Evolutionary conservation across 108 stramenopile species (phyloP), one percentile per base, ranked within the genome.

Genomic region (Ochromonas danica): DNA sequence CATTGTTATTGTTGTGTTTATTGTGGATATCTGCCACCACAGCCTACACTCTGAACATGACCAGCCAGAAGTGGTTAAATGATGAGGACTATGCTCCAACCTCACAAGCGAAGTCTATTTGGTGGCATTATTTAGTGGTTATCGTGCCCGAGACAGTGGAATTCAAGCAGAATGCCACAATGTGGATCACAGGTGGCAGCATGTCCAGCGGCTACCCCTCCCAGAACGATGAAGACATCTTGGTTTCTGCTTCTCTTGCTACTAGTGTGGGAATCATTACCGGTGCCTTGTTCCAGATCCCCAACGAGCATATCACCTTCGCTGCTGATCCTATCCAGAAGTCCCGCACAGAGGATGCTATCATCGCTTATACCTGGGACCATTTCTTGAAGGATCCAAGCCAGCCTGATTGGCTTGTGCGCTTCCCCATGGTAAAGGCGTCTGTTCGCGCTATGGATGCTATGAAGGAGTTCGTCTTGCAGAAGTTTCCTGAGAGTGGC

Each of bases 351-450:
- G 83, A 84, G 62, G 83, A 84, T 79, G 79, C 78, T 45, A 78
- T 78, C 14, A 78, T 84, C 28, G 83, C 83, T 0, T 84, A 42
- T 38, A 84, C 83, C 57, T 84, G 83, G 83, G 43, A 28, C 41
- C 61, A 80, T 33, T 43, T 80, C 71, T 41, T 80, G 3, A 61
- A 80, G 3, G 6, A 79, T 39, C 77, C 71, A 28, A 45, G 62
- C 33, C 30, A 84, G 78, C 83, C 83, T 25, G 62, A 84, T 35
- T 77, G 80, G 72, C 35, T 84, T 17, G 67, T 84, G 0, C 22
- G 78, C 35, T 41, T 84, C 27, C 83, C 83, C 71, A 84, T 84
- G 83, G 71, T 67, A 33, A 72, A 75, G 42, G 80, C 79, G 1
- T 78, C 57, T 28, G 31, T 75, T 42, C 31, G 75, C 0, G 83